Evolutionary conservation across 2,329 filamentous ascomycete genomes (phyloP).

Genomic region (Bisporella sp.): DNA sequence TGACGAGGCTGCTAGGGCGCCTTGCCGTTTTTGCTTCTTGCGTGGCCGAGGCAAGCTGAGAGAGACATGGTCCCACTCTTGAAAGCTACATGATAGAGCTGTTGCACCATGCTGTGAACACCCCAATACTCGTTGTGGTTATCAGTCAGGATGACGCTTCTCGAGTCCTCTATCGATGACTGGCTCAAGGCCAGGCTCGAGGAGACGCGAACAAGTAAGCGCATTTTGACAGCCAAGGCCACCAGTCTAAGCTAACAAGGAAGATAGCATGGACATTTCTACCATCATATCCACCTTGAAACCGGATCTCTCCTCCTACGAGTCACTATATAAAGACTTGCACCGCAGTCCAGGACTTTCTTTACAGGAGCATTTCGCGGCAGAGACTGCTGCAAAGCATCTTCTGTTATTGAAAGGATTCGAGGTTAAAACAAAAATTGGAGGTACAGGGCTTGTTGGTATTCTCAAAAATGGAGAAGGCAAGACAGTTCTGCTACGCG

Average conservation of each 20-base stretch:
- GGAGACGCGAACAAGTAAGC: not conserved
- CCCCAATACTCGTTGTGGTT: too few relatives aligned
- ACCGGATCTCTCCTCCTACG: conserved; percentile 30
- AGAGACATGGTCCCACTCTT: too few relatives aligned
- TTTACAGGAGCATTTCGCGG: conserved; percentile 36
- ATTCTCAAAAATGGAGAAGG: conserved; percentile 48
- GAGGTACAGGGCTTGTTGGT: conserved; percentile 51
- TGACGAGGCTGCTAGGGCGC: too few relatives aligned
- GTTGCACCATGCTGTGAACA: too few relatives aligned
- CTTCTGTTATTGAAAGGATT: conserved; percentile 31
- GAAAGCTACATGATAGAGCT: too few relatives aligned
- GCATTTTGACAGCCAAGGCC: not conserved
- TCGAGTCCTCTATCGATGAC: not conserved
- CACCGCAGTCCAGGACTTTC: conserved; percentile 55
- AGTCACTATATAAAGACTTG: conserved; percentile 50
- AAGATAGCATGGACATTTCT: conserved; percentile 9
- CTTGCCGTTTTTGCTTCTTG: too few relatives aligned
- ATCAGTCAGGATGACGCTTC: not conserved
- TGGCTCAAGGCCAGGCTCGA: not conserved
- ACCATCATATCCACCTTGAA: conserved; percentile 6
- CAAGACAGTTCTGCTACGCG: conserved; percentile 47
- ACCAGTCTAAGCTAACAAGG: not conserved
- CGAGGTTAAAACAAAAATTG: conserved; percentile 43
- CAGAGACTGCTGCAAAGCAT: conserved; percentile 36
- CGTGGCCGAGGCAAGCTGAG: too few relatives aligned